Conservation (phyloP, 2,329 filamentous ascomycete genomes). For the Ophiocordyceps camponoti-floridani region DNA sequence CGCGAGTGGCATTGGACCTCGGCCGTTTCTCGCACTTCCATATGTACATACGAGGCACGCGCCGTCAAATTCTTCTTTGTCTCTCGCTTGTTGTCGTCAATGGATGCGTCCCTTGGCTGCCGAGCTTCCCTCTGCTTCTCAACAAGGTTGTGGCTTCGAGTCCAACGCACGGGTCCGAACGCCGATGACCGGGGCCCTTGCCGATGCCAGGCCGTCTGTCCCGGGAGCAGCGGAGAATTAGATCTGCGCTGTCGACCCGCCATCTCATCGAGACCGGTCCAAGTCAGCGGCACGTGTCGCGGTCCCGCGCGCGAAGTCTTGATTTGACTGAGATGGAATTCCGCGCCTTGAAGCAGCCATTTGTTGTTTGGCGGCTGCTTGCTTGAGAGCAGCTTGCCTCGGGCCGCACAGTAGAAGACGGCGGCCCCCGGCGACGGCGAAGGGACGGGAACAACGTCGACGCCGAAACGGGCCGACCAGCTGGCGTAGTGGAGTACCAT, state of each 20-base stretch:
- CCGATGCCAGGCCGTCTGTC: not conserved
- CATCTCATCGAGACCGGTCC: not conserved
- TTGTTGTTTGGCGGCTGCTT: no score
- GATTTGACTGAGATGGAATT: not conserved
- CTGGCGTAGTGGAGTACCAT: not conserved
- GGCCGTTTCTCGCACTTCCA: not conserved
- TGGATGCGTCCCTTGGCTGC: not conserved
- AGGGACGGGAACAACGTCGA: no score
- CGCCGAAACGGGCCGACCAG: not conserved
- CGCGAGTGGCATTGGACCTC: no score
- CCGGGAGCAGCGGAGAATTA: not conserved
- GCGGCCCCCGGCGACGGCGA: not conserved
- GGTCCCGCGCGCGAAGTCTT: no score
- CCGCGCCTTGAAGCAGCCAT: not conserved
- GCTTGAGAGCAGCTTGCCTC: not conserved
- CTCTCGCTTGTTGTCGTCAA: not conserved
- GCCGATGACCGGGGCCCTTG: not conserved
- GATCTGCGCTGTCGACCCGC: not conserved
- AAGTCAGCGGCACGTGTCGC: no score
- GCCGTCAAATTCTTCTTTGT: not conserved
- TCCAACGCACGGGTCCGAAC: not conserved
- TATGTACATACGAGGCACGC: not conserved
- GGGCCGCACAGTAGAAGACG: not conserved
- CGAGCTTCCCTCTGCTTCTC: not conserved
- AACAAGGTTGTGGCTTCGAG: no score